Evolutionary conservation across 192 early-diverging fungal genomes (phyloP).

Genomic region (Radiomyces spectabilis): DNA sequence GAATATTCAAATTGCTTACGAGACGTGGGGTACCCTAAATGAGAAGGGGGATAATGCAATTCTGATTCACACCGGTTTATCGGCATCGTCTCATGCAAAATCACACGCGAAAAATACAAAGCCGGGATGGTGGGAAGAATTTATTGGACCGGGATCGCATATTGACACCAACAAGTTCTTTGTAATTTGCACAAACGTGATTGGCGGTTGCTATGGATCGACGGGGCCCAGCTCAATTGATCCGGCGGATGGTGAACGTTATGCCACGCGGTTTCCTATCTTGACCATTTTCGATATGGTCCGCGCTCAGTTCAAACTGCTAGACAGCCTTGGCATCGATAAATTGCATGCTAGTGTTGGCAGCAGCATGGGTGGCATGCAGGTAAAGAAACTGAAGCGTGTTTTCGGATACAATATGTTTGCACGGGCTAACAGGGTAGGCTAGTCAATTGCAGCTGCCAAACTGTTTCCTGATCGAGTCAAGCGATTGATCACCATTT

Average conservation of each 20-base stretch:
- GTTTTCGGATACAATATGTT: no score
- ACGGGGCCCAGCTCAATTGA: constrained; percentile 86
- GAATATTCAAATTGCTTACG: constrained; percentile 81
- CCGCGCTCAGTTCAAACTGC: constrained; percentile 83
- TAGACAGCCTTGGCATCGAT: constrained; percentile 73
- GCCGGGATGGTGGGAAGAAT: constrained; percentile 96
- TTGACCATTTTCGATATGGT: constrained; percentile 95
- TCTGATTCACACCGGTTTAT: constrained; percentile 91
- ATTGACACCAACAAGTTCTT: constrained; percentile 93
- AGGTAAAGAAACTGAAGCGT: constrained; percentile 28
- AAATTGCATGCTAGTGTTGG: constrained; percentile 87
- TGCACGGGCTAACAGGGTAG: background rate
- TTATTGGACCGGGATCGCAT: constrained; percentile 87
- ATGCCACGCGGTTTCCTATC: constrained; percentile 87
- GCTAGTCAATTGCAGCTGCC: constrained; percentile 70
- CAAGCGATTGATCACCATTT: constrained; percentile 73
- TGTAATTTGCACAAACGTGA: constrained; percentile 93
- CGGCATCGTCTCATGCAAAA: constrained; percentile 86
- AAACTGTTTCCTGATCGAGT: constrained; percentile 80
- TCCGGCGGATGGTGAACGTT: constrained; percentile 64
- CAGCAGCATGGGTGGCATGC: constrained; percentile 95
- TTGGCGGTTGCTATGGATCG: constrained; percentile 95
- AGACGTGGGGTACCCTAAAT: constrained; percentile 94
- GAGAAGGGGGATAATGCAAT: constrained; percentile 75
- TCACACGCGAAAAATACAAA: constrained; percentile 69